Conservation (phyloP, 768 basidiomycete species). For the Rickenella mellea region DNA sequence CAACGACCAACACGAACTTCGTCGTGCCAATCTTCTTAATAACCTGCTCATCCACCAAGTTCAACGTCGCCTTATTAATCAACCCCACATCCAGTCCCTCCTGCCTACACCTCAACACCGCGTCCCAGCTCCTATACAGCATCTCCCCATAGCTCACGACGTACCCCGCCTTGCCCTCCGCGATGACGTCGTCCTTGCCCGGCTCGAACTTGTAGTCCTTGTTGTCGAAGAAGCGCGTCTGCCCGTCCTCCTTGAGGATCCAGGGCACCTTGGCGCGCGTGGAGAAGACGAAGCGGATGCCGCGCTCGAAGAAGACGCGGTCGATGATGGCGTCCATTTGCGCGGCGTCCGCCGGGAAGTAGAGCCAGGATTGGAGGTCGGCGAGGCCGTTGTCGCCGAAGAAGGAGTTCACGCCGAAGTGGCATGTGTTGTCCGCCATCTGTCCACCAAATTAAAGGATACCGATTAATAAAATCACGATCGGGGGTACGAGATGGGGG, state of each 20-base stretch:
- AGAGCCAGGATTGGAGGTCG: constrained; percentile 70
- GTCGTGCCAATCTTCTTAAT: constrained; percentile 64
- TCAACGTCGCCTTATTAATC: constrained; percentile 80
- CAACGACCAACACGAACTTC: constrained; percentile 76
- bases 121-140: constrained; percentile 78
- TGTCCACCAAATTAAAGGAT: constrained; percentile 12
- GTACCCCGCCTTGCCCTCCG: constrained; percentile 71
- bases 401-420: constrained; percentile 76
- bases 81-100: constrained; percentile 73
- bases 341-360: constrained; percentile 79
- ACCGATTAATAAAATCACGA: neutral
- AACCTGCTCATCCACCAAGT: constrained; percentile 72
- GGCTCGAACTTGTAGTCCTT: constrained; percentile 66
- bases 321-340: constrained; percentile 76
- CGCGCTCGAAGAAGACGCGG: constrained; percentile 74
- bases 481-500: neutral
- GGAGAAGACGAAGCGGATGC: constrained; percentile 80
- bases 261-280: constrained; percentile 86
- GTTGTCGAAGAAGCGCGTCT: constrained; percentile 53
- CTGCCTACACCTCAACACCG: constrained; percentile 63
- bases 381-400: constrained; percentile 84
- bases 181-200: constrained; percentile 76
- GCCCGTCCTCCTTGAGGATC: constrained; percentile 69
- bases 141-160: constrained; percentile 84
- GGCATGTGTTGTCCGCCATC: constrained; percentile 53